These are phyloP conservation scores for Glycine soja DNA, from an alignment of 306 rosid genomes.

Conservation along the genomic window DNA sequence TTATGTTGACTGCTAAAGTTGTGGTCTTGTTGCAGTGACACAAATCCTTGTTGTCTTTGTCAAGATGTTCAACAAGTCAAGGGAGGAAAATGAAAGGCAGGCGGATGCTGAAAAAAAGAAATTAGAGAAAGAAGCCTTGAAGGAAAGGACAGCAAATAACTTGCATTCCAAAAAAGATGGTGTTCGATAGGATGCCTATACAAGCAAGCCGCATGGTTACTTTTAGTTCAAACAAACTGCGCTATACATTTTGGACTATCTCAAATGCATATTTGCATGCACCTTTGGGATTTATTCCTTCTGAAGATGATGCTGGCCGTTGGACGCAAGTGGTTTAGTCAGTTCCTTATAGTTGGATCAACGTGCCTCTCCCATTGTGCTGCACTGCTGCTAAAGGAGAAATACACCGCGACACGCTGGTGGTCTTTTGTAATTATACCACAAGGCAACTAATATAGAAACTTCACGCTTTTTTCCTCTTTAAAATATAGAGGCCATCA, in stretches of 20 bases:
- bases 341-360: slow-evolving; percentile 35
- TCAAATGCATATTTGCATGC: slow-evolving; percentile 29
- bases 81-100: slow-evolving; percentile 85
- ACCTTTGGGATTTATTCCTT: slow-evolving; percentile 24
- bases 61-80: slow-evolving; percentile 88
- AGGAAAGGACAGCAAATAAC: slow-evolving; percentile 68
- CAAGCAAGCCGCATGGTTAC: slow-evolving; percentile 22
- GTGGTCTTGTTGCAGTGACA: slow-evolving; percentile 73
- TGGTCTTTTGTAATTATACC: slow-evolving; percentile 48
- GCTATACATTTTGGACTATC: slow-evolving; percentile 22
- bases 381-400: slow-evolving; percentile 36
- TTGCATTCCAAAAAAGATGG: slow-evolving; percentile 53
- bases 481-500: slow-evolving; percentile 24
- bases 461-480: slow-evolving; percentile 23
- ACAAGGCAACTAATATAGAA: slow-evolving; percentile 34
- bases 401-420: slow-evolving; percentile 4
- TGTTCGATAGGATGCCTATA: slow-evolving; percentile 44
- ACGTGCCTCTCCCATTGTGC: slow-evolving; percentile 25
- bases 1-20: slow-evolving; percentile 1
- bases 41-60: slow-evolving; percentile 84
- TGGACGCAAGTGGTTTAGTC: background rate
- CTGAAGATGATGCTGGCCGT: slow-evolving; percentile 20
- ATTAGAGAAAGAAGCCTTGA: slow-evolving; percentile 90
- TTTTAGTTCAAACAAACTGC: slow-evolving; percentile 11
- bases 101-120: slow-evolving; percentile 93